Evolutionary conservation across 139 green algal genomes (phyloP).

Genomic region (Edaphochlamys debaryana): DNA sequence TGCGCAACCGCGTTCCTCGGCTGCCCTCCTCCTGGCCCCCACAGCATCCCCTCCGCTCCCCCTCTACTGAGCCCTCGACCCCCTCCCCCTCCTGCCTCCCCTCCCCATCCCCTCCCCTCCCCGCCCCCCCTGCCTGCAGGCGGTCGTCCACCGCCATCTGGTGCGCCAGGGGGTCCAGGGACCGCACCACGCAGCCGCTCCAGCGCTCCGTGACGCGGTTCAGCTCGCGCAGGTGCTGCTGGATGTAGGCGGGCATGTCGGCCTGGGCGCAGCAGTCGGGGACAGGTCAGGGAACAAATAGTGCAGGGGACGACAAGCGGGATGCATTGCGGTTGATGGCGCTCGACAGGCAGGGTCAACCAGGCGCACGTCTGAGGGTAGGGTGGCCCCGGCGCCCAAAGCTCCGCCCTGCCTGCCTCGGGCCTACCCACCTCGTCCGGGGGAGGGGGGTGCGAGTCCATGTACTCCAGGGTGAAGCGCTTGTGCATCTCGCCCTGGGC

Average conservation of each 20-base stretch:
- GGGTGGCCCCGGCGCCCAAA: neutral
- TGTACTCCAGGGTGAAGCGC: conserved; percentile 21
- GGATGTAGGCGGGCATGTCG: conserved; percentile 17
- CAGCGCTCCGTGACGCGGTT: conserved; percentile 31
- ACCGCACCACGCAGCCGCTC: conserved; percentile 7
- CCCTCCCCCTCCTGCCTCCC: too few species aligned
- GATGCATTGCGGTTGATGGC: too few species aligned
- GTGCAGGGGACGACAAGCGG: neutral
- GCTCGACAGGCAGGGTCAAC: neutral
- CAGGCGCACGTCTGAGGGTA: neutral
- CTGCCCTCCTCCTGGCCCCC: too few species aligned
- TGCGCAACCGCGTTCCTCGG: too few species aligned
- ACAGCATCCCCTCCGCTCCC: too few species aligned
- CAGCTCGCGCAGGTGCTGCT: conserved; percentile 10
- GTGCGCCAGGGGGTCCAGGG: conserved; percentile 23
- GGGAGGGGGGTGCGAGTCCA: conserved; percentile 9
- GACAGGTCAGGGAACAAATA: neutral
- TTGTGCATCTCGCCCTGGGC: conserved; percentile 4
- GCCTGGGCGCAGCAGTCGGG: neutral
- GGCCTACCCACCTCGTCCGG: neutral
- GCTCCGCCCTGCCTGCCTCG: neutral
- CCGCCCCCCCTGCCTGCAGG: neutral
- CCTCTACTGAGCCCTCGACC: too few species aligned
- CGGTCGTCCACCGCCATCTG: conserved; percentile 4
- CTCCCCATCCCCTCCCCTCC: too few species aligned